Percentiles rank a stretch among this genome's conserved stretches.
These are phyloP conservation scores for Fusarium continuum DNA, from an alignment of 2,329 filamentous ascomycete species.

Conservation along the genomic window DNA sequence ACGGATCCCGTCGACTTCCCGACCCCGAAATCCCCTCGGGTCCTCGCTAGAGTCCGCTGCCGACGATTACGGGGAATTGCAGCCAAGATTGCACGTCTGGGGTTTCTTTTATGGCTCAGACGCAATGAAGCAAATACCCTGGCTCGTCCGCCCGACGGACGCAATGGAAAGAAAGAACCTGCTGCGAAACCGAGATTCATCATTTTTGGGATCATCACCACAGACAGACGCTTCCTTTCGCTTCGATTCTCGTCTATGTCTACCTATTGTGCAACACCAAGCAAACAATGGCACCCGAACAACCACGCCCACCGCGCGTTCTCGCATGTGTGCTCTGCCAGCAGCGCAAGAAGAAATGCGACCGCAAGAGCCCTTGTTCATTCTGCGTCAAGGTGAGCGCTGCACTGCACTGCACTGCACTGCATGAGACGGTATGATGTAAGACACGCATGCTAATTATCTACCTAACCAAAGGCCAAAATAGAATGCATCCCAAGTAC, in stretches of 20 bases:
- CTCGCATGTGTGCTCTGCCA: conserved; percentile 33
- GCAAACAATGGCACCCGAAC: conserved; percentile 16
- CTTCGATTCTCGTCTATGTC: neutral
- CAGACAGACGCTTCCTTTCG: neutral
- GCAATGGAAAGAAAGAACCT: no score
- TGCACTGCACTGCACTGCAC: no score
- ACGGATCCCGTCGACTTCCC: conserved; percentile 30
- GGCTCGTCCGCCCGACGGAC: conserved; percentile 3
- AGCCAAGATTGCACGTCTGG: neutral
- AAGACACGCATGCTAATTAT: neutral
- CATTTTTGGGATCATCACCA: conserved; percentile 1
- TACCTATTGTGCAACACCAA: neutral
- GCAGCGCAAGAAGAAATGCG: conserved; percentile 37
- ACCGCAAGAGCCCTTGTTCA: conserved; percentile 30
- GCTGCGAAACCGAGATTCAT: neutral
- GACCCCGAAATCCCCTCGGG: conserved; percentile 26
- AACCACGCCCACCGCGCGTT: conserved; percentile 18
- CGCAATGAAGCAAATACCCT: conserved; percentile 26
- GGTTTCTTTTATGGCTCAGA: neutral
- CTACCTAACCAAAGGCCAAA: conserved; percentile 23
- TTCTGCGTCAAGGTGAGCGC: conserved; percentile 27
- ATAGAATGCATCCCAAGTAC: conserved; percentile 29
- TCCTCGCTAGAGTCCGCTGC: conserved; percentile 10
- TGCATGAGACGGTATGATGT: neutral
- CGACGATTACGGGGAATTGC: neutral